Conservation (phyloP, 1,284 basidiomycete genomes). For the Cutaneotrichosporon sp. region DNA sequence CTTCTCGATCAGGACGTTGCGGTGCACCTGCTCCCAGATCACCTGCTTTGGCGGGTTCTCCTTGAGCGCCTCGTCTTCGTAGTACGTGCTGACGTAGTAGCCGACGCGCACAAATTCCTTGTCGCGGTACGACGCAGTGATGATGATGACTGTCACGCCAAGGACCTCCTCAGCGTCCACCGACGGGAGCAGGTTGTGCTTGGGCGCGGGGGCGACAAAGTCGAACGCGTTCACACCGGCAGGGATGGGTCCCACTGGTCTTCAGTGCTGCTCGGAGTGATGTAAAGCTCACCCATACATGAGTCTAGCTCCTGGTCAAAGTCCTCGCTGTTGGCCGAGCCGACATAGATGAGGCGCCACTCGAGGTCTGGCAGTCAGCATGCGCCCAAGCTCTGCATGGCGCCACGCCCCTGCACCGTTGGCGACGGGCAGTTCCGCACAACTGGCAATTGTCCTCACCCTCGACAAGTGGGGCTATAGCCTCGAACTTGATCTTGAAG, state of each 20-base stretch:
- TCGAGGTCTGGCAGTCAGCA: slow-evolving; percentile 70
- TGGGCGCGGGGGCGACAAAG: slow-evolving; percentile 70
- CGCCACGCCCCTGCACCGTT: background rate
- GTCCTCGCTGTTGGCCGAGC: slow-evolving; percentile 84
- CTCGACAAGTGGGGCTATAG: slow-evolving; percentile 86
- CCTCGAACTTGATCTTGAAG: slow-evolving; percentile 97
- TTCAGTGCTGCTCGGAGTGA: background rate
- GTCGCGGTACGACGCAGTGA: slow-evolving; percentile 85
- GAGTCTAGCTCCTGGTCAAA: slow-evolving; percentile 95
- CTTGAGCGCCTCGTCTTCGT: slow-evolving; percentile 88
- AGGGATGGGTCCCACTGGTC: slow-evolving; percentile 82
- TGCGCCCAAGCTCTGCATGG: background rate
- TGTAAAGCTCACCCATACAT: slow-evolving; percentile 63
- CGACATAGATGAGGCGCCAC: slow-evolving; percentile 96
- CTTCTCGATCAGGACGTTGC: slow-evolving; percentile 84
- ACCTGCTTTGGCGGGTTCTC: slow-evolving; percentile 68
- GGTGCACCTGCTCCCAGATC: slow-evolving; percentile 72
- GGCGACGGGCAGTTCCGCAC: background rate
- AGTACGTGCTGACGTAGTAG: slow-evolving; percentile 99
- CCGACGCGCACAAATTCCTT: slow-evolving; percentile 98
- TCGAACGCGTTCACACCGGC: slow-evolving; percentile 94
- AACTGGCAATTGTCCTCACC: slow-evolving; percentile 57
- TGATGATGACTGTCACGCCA: slow-evolving; percentile 85
- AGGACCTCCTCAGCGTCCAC: slow-evolving; percentile 62
- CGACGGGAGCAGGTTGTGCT: slow-evolving; percentile 73